These are phyloP conservation scores for Leccinum pachyderme DNA, from an alignment of 1,284 basidiomycete species.

Conservation along the genomic window DNA sequence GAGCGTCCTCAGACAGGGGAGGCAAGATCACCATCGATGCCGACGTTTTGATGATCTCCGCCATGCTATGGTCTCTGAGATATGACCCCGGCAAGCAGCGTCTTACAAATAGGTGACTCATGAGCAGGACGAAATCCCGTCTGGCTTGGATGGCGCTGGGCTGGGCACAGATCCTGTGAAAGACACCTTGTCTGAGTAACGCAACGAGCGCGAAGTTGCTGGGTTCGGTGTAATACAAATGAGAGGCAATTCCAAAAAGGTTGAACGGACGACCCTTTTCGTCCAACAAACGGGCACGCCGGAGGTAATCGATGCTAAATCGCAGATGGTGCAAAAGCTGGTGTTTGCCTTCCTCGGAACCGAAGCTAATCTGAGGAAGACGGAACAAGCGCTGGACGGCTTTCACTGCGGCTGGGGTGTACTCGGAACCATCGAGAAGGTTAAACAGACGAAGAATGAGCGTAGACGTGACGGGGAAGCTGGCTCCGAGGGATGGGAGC, in stretches of 20 bases:
- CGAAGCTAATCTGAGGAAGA: conserved; percentile 57
- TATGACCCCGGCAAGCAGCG: conserved; percentile 48
- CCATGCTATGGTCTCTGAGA: conserved; percentile 37
- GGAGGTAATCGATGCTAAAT: conserved; percentile 71
- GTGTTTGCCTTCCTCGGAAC: conserved; percentile 48
- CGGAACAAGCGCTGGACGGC: conserved; percentile 52
- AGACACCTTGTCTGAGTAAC: conserved; percentile 53
- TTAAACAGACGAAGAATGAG: conserved; percentile 62
- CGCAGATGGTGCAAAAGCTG: conserved; percentile 64
- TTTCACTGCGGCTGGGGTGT: conserved; percentile 46
- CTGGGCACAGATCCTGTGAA: conserved; percentile 55
- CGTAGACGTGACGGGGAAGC: conserved; percentile 66
- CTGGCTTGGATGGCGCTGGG: conserved; percentile 40
- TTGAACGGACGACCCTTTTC: conserved; percentile 55
- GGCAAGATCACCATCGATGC: conserved; percentile 59
- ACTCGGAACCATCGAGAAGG: conserved; percentile 57
- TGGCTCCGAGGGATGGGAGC: conserved; percentile 60
- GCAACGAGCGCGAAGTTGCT: conserved; percentile 64
- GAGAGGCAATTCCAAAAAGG: conserved; percentile 53
- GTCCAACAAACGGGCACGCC: conserved; percentile 53
- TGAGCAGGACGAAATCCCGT: conserved; percentile 49
- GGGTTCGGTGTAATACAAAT: conserved; percentile 66
- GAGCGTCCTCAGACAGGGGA: conserved; percentile 41
- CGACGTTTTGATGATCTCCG: conserved; percentile 41
- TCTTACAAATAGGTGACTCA: conserved; percentile 61